These are phyloP conservation scores for Groenewaldozyma salmanticensis DNA, from an alignment of 805 yeast species.

Conservation along the genomic window DNA sequence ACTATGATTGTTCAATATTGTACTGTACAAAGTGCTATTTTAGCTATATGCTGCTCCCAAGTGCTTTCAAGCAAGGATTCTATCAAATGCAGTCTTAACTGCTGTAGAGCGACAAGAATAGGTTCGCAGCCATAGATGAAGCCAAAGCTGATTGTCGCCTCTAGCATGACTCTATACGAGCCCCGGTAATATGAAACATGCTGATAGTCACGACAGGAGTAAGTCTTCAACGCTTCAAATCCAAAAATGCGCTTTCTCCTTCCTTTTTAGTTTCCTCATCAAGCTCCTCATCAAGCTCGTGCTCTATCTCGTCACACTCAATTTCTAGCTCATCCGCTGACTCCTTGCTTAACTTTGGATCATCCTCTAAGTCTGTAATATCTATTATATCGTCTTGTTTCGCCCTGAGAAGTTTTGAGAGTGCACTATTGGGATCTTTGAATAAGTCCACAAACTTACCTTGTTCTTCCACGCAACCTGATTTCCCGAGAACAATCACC, in stretches of 20 bases:
- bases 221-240: not conserved
- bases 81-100: no score
- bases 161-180: no score
- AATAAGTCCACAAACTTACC: constrained; percentile 50
- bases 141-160: no score
- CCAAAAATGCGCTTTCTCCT: constrained; percentile 1
- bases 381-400: constrained; percentile 12
- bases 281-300: constrained; percentile 18
- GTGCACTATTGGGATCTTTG: constrained; percentile 34
- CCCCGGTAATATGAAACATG: no score
- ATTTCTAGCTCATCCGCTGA: constrained; percentile 24
- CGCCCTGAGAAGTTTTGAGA: constrained; percentile 27
- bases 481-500: constrained; percentile 65
- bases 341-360: constrained; percentile 14
- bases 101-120: no score
- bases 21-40: no score
- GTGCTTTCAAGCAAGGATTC: no score
- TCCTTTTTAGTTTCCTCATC: constrained; percentile 9
- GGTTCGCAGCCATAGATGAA: no score
- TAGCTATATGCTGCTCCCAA: no score
- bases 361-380: no score
- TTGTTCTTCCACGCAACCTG: constrained; percentile 67
- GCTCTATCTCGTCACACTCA: constrained; percentile 25
- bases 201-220: no score
- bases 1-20: no score